Conservation (phyloP, 352 stramenopile species). For the Globisporangium cystogenes region DNA sequence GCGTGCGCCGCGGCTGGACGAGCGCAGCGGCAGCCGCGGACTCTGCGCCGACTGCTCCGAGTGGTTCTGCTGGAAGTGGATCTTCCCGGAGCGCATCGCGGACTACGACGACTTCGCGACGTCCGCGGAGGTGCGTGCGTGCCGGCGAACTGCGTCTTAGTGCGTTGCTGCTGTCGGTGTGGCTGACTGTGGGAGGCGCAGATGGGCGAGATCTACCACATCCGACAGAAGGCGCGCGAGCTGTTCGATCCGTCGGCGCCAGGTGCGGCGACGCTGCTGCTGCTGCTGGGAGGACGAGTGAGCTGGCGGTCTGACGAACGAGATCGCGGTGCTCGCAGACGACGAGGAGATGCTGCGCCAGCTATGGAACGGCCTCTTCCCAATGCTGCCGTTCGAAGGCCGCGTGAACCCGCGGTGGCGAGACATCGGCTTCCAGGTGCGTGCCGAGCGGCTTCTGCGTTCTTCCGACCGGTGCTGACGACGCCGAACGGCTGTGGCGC, state of each 20-base stretch:
- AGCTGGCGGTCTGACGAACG: neutral
- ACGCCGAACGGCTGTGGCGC: too few relatives aligned
- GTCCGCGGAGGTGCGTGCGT: slow-evolving; percentile 33
- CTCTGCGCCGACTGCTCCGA: slow-evolving; percentile 21
- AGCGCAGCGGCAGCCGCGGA: slow-evolving; percentile 10
- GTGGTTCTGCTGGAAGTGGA: slow-evolving; percentile 59
- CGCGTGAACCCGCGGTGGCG: slow-evolving; percentile 56
- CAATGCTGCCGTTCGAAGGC: slow-evolving; percentile 59
- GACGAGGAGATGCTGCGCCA: slow-evolving; percentile 58
- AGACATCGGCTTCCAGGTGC: slow-evolving; percentile 63
- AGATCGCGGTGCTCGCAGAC: slow-evolving; percentile 18
- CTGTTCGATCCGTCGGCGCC: slow-evolving; percentile 39
- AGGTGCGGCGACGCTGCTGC: slow-evolving; percentile 13
- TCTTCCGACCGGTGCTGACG: too few relatives aligned
- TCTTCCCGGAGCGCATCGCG: slow-evolving; percentile 42
- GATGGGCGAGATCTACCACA: slow-evolving; percentile 55
- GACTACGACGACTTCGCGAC: slow-evolving; percentile 69
- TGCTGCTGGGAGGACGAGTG: neutral
- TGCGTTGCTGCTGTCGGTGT: neutral
- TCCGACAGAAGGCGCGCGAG: slow-evolving; percentile 51
- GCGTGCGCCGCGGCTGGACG: neutral
- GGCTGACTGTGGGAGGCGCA: slow-evolving; percentile 1
- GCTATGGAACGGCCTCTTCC: slow-evolving; percentile 60
- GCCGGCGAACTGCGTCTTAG: too few relatives aligned
- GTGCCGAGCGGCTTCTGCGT: too few relatives aligned